Evolutionary conservation across 768 basidiomycete genomes (phyloP).

Genomic region (Macrolepiota dolichaula): DNA sequence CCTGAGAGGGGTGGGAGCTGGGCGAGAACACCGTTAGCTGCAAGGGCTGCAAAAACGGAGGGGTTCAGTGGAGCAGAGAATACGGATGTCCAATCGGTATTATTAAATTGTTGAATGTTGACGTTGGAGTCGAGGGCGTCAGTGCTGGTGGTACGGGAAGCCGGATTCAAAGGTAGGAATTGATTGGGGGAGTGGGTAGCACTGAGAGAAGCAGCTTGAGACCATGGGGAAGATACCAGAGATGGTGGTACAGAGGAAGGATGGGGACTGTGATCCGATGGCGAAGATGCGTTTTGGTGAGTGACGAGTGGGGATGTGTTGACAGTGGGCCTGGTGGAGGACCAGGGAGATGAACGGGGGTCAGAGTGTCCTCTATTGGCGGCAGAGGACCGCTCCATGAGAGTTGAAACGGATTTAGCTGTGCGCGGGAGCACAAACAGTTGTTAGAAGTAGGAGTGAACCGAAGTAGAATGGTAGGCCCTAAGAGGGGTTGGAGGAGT

Average conservation of each 20-base stretch:
- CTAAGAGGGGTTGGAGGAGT: neutral
- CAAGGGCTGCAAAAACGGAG: conserved; percentile 55
- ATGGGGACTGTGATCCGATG: conserved; percentile 23
- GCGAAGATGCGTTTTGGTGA: conserved; percentile 17
- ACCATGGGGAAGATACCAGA: conserved; percentile 33
- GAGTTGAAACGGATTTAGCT: neutral
- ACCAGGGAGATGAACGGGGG: conserved; percentile 17
- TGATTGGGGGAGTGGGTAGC: conserved; percentile 3
- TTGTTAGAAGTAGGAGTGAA: neutral
- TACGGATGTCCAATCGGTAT: conserved; percentile 49
- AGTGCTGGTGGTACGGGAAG: conserved; percentile 9
- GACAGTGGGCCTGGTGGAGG: conserved; percentile 30
- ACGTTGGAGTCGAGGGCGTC: conserved; percentile 15
- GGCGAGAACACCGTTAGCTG: conserved; percentile 55
- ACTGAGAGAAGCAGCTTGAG: conserved; percentile 22
- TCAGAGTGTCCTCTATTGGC: neutral
- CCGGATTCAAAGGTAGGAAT: conserved; percentile 14
- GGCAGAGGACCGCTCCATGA: conserved; percentile 3
- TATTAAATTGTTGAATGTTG: conserved; percentile 21
- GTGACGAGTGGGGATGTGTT: conserved; percentile 27
- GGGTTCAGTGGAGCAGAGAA: conserved; percentile 65
- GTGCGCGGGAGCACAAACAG: neutral
- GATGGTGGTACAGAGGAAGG: conserved; percentile 28
- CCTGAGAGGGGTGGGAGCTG: conserved; percentile 27
- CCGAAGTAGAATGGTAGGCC: neutral